Conservation (phyloP, 2,329 filamentous ascomycete species). For the Geosmithia putterillii region DNA sequence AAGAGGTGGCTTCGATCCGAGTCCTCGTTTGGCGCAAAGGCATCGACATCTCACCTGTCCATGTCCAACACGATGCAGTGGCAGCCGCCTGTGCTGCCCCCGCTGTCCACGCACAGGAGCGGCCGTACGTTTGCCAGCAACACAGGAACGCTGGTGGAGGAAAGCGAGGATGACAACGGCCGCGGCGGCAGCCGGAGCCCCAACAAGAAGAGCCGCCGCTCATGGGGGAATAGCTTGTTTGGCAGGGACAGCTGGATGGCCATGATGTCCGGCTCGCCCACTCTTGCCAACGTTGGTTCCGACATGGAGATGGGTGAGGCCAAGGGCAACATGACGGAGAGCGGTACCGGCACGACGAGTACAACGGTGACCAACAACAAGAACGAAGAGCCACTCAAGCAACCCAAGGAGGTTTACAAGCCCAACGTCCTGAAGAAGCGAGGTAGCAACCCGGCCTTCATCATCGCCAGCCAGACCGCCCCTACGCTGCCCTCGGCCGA, state of each 20-base stretch:
- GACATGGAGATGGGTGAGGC: slow-evolving; percentile 1
- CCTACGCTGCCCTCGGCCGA: slow-evolving; percentile 8
- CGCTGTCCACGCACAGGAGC: slow-evolving; percentile 18
- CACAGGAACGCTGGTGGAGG: slow-evolving; percentile 6
- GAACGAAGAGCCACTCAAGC: slow-evolving; percentile 6
- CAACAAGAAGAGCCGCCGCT: background rate
- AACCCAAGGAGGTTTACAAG: slow-evolving; percentile 4
- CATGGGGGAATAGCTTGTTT: slow-evolving; percentile 15
- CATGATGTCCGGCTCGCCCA: slow-evolving; percentile 11
- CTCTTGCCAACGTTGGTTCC: slow-evolving; percentile 17
- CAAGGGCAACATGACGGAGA: background rate
- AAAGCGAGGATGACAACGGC: slow-evolving; percentile 38
- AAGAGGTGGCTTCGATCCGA: slow-evolving; percentile 8
- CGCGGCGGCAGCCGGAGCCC: slow-evolving; percentile 12
- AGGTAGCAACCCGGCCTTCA: slow-evolving; percentile 2
- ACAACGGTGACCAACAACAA: too few species aligned
- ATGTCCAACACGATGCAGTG: slow-evolving; percentile 6
- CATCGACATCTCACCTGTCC: background rate
- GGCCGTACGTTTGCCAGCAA: slow-evolving; percentile 3
- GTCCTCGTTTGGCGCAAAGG: background rate
- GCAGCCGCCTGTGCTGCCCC: slow-evolving; percentile 17
- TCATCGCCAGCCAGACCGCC: slow-evolving; percentile 9
- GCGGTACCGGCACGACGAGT: background rate
- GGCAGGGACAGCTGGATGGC: slow-evolving; percentile 19
- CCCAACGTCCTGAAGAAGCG: slow-evolving; percentile 6